Conservation (phyloP, 208 protist species). For the Leishmania amazonensis region DNA sequence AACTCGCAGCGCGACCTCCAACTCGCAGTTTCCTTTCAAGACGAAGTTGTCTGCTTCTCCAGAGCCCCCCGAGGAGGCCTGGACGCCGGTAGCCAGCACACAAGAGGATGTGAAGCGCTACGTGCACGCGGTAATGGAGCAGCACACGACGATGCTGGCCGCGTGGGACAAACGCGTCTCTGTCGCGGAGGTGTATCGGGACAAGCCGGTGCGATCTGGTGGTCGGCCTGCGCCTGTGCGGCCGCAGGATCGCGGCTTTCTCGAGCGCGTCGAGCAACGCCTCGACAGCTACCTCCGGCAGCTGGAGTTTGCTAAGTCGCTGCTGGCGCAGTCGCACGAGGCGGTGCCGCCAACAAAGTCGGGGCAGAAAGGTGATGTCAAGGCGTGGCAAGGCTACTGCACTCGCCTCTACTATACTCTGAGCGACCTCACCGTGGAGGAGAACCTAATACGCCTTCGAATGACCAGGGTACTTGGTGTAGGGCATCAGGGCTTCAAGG, state of each 20-base stretch:
- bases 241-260: constrained; percentile 29
- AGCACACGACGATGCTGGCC: constrained; percentile 27
- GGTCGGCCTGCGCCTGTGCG: constrained; percentile 37
- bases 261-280: constrained; percentile 25
- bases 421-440: constrained; percentile 23
- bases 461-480: constrained; percentile 17
- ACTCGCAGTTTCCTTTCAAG: constrained; percentile 4
- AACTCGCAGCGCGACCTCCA: not conserved
- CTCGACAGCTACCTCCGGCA: constrained; percentile 18
- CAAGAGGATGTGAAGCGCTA: constrained; percentile 38
- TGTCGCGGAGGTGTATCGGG: constrained; percentile 38
- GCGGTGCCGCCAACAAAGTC: constrained; percentile 12
- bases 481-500: not conserved
- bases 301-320: constrained; percentile 26
- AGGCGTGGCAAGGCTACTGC: constrained; percentile 36
- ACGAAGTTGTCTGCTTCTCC: constrained; percentile 11
- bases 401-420: constrained; percentile 25
- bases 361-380: constrained; percentile 9
- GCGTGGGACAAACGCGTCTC: constrained; percentile 35
- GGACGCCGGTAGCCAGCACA: not conserved
- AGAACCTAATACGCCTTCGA: constrained; percentile 23
- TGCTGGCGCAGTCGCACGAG: constrained; percentile 22
- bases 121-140: constrained; percentile 27
- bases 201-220: constrained; percentile 36
- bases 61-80: not conserved